A percentile compares a stretch with the other conserved stretches of the same genome.
Conservation (phyloP, 2,329 filamentous ascomycete genomes). For the Fusarium sp. region DNA sequence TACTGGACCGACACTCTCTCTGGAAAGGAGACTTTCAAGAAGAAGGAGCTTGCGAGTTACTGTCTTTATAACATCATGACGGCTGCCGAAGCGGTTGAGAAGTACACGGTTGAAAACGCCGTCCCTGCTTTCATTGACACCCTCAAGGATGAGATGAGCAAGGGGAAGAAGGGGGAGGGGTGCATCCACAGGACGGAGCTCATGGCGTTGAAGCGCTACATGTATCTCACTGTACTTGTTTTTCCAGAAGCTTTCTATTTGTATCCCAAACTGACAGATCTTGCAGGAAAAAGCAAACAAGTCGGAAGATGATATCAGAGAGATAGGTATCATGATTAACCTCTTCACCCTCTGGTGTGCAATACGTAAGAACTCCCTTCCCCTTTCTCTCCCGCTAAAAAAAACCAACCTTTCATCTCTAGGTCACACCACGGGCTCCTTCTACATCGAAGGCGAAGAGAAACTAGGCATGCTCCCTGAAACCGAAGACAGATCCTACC, state of each 20-base stretch:
- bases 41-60: slow-evolving; percentile 50
- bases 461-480: slow-evolving; percentile 53
- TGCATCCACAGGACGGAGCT: slow-evolving; percentile 39
- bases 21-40: slow-evolving; percentile 39
- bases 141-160: slow-evolving; percentile 32
- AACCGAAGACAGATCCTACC: slow-evolving; percentile 48
- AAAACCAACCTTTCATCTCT: slow-evolving; percentile 34
- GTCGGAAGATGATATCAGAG: slow-evolving; percentile 28
- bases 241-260: neutral
- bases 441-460: slow-evolving; percentile 54
- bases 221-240: slow-evolving; percentile 35
- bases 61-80: slow-evolving; percentile 53
- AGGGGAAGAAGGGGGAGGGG: neutral
- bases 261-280: neutral
- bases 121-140: slow-evolving; percentile 36
- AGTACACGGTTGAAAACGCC: slow-evolving; percentile 49
- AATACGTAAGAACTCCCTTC: slow-evolving; percentile 51
- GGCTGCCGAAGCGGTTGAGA: slow-evolving; percentile 47
- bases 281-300: neutral
- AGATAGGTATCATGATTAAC: slow-evolving; percentile 51
- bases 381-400: neutral
- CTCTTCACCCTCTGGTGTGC: slow-evolving; percentile 60
- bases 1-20: slow-evolving; percentile 49
- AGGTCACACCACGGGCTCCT: slow-evolving; percentile 59
- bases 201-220: slow-evolving; percentile 34